Evolutionary conservation across 2,329 filamentous ascomycete species (phyloP), one percentile per base, ranked within the genome.

Genomic region (Penicillium decumbens): DNA sequence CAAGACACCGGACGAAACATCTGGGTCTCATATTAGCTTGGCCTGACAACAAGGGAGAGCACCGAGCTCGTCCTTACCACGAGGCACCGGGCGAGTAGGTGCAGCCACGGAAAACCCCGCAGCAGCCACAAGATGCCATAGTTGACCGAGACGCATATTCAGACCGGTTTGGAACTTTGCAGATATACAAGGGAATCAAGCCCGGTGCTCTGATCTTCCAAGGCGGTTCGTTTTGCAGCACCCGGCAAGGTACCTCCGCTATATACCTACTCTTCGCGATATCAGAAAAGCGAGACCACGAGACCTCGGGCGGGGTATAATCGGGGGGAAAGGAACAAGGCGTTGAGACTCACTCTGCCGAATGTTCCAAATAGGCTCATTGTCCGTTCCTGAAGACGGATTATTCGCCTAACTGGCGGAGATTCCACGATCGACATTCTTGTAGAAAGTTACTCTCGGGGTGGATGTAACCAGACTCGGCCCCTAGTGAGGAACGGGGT

Each of bases 1-100:
- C 32, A 78, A 62, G 8, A 74, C 53, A 18, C 61, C 61, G n/a
- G 66, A 43, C 0, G 73, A 72, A 28, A 79, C 68, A 40, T 63
- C 71, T 73, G 38, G 23, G 5, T 3, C n/a, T 35, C 3, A 6
- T 2, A 20, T 50, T 3, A 51, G 43, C 37, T 6, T 23, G 23
- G 9, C 8, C 3, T 8, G 8, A 25, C 10, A 18, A 20, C n/a
- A 49, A 15, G 25, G 32, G 27, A 44, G 7, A 41, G n/a, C 13
- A 38, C 46, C 12, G n/a, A 3, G 10, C 15, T 18, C 15, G 15
- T 18, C 1, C 33, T 37, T 59, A 66, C 65, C 62, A 53, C 64
- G 59, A 52, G 51, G 51, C 25, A 55, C 49, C 8, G 51, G 42
- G n/a, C 46, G 45, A 35, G 52, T 44, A 5, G 63, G 63, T 37